Base-by-base conservation (phyloP, 2,329 filamentous ascomycete genomes). In the Cladorrhinum sp. region DNA sequence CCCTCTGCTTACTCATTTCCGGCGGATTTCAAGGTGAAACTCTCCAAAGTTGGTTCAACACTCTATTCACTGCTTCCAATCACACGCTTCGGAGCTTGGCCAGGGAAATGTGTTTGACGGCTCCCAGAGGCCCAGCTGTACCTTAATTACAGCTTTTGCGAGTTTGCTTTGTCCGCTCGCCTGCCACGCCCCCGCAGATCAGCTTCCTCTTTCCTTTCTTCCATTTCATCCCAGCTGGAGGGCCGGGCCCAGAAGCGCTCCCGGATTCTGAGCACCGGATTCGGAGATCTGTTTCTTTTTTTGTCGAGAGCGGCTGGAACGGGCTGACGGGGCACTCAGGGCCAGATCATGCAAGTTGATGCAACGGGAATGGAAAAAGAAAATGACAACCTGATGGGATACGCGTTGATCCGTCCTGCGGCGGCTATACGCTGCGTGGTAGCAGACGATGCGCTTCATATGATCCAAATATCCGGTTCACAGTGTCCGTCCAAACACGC, bases 11-110 rank as follows among this genome's bases (percentile, higher is more conserved):
- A 26, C 49, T 51, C n/a, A 57, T 57, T 49, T 20, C 23, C 36
- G 21, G 54, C 18, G 54, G 54, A 57, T 57, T 49, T 30, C 36
- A 24, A 49, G 42, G 39, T 53, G 57, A 55, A 60, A 55, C 53
- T 59, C 39, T 36, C 18, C 42, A 55, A 28, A 42, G 30, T 49
- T 48, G 53, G 51, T 50, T 33, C 53, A 55, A 46, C 58, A 46
- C 16, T 46, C 42, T 46, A 46, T 46, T 46, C 42, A 46, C 42
- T 46, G 42, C 21, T 20, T 10, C 20, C 53, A 46, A 46, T 55
- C 53, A 39, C 20, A 28, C 53, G 39, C 16, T 55, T 42, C 36
- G 36, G 36, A 8, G n/a, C 36, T 16, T 42, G 36, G 36, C 36
- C n/a, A n/a, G 36, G n/a, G 52, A 18, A 23, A 21, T 33, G 52